Percentiles rank a stretch among this genome's conserved stretches.
Conservation (phyloP, 2,329 filamentous ascomycete species). For the Tolypocladium sp. region DNA sequence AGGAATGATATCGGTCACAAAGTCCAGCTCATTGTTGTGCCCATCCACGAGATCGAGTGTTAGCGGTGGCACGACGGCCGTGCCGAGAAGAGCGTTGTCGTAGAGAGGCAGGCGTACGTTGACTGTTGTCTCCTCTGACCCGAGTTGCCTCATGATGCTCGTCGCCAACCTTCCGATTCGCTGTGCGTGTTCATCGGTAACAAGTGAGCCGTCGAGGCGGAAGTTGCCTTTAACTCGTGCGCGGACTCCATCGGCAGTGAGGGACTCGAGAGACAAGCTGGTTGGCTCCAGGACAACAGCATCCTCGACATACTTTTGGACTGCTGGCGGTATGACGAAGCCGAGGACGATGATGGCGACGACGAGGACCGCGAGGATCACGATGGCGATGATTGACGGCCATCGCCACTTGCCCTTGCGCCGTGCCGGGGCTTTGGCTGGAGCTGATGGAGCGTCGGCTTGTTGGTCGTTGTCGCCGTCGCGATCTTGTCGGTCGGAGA, state of each 20-base stretch:
- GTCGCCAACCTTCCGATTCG: slow-evolving; percentile 71
- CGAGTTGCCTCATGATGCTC: slow-evolving; percentile 68
- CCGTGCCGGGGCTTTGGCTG: slow-evolving; percentile 14
- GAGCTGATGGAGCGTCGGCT: slow-evolving; percentile 13
- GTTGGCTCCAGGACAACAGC: slow-evolving; percentile 76
- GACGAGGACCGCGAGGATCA: slow-evolving; percentile 51
- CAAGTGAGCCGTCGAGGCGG: slow-evolving; percentile 66
- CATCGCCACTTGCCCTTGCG: slow-evolving; percentile 37
- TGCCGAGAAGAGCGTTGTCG: slow-evolving; percentile 66
- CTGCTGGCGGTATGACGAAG: slow-evolving; percentile 70
- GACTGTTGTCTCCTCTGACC: slow-evolving; percentile 63
- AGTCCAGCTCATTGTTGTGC: slow-evolving; percentile 66
- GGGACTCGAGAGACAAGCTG: slow-evolving; percentile 74
- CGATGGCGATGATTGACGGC: slow-evolving; percentile 70
- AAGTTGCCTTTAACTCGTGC: slow-evolving; percentile 78
- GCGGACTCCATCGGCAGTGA: slow-evolving; percentile 68
- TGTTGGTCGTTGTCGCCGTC: slow-evolving; percentile 24
- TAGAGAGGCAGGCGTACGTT: slow-evolving; percentile 79
- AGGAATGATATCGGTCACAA: slow-evolving; percentile 66
- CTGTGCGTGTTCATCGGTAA: slow-evolving; percentile 61
- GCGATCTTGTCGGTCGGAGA: slow-evolving; percentile 19
- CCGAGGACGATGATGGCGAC: slow-evolving; percentile 65
- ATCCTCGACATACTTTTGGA: slow-evolving; percentile 80
- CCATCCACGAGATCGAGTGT: slow-evolving; percentile 71
- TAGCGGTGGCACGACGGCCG: slow-evolving; percentile 65